Base-by-base conservation (phyloP, 2,329 filamentous ascomycete genomes). In the Pleomassaria siparia region DNA sequence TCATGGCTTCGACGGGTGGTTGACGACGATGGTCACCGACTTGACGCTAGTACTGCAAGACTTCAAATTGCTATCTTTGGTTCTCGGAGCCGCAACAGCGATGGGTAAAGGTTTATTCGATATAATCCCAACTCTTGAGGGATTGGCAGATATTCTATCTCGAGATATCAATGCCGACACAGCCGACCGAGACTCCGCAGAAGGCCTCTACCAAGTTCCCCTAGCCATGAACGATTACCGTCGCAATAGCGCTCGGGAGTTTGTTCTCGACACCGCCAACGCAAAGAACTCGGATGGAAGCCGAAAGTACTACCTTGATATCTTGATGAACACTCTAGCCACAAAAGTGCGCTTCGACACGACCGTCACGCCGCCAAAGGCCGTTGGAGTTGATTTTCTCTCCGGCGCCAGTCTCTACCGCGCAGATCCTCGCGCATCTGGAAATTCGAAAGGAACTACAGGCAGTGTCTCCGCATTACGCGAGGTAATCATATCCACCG, bases 291-390 rank as follows among this genome's bases (percentile, higher is more conserved):
- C 59, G 3, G 72, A 80, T 47, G 79, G 79, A 18, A 70, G 66
- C 20, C 73, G 74, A 51, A 76, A 72, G 50, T 82, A 81, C 59
- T 75, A 73, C 16, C 75, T 84, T 0, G 76, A 81, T 49, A 67
- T 84, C 35, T 70, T 72, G 26, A 72, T 76, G 2, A 85, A 85
- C 67, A 81, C 78, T 13, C 69, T 87, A 29, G 86, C 80, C 52
- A 83, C 85, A 40, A 84, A 83, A 61, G 69, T 89, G 64, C 71
- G 73, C 32, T 86, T 84, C 55, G 83, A 85, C 18, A 77, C 77
- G 28, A 84, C 82, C 63, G 80, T 79, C 15, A 60, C 70, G 10
- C 77, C 77, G 24, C 74, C 76, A 53, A 84, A 54, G 36, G 71
- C 70, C 2, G 62, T 59, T 24, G 70, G 70, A 32, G 66, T 72